phyloP scores from a whole-genome alignment of 768 basidiomycete genomes.

The Hebeloma cylindrosporum region DNA sequence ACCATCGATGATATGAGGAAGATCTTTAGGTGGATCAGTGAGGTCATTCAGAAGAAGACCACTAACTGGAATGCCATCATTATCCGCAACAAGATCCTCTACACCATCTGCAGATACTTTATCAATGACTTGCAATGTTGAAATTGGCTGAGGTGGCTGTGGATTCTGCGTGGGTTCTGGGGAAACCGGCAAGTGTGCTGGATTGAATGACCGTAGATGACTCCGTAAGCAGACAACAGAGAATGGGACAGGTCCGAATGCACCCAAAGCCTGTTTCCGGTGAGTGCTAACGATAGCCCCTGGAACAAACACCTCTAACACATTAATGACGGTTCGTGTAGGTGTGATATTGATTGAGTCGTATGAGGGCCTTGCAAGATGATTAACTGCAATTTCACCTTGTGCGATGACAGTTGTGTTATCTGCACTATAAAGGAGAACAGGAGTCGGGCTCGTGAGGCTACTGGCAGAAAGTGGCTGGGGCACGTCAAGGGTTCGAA shows the following conservation, averaged over 20 bases:
- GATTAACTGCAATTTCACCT: conserved; percentile 5
- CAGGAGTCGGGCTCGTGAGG: neutral
- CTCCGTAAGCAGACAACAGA: conserved; percentile 15
- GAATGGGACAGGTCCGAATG: conserved; percentile 20
- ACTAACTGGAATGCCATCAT: too few species aligned
- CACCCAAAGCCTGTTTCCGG: conserved; percentile 8
- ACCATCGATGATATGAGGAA: too few species aligned
- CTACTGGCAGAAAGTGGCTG: conserved; percentile 9
- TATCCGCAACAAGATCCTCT: too few species aligned
- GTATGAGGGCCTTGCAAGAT: neutral
- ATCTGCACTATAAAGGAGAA: conserved; percentile 16
- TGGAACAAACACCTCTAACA: conserved; percentile 16
- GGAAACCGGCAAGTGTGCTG: neutral
- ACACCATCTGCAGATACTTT: too few species aligned
- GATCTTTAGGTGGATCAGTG: too few species aligned
- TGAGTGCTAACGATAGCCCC: conserved; percentile 18
- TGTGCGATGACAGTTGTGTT: conserved; percentile 13
- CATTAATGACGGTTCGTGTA: conserved; percentile 9
- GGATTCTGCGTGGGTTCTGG: too few species aligned
- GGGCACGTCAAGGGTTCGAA: conserved; percentile 17
- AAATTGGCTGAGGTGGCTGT: too few species aligned
- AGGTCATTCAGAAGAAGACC: too few species aligned
- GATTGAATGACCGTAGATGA: conserved; percentile 11
- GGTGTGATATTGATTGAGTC: conserved; percentile 11
- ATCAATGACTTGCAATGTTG: too few species aligned